Base-by-base conservation (phyloP, 331 rosid species). In the Cydonia oblonga region DNA sequence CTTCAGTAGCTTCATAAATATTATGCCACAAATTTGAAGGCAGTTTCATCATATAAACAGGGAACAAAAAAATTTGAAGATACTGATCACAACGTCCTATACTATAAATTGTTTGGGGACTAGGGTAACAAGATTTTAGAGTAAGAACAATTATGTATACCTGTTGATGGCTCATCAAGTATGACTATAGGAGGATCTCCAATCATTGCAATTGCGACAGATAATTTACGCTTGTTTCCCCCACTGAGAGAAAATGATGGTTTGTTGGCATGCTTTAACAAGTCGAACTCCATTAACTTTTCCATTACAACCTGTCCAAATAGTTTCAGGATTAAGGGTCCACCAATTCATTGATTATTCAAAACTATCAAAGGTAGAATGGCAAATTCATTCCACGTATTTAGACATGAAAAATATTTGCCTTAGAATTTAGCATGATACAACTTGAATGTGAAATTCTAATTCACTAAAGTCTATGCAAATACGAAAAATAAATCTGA, bases 111-210 rank as follows among this genome's bases (percentile, higher is more conserved):
- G 46, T 40, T 35, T 40, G 3, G 3, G 15, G 15, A 40, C 46
- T 40, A 40, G 46, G 46, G 14, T 40, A 40, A 40, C 46, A 11
- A 40, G 46, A 40, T 40, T 23, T 15, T 15, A 15, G 20, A 66
- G 15, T 7, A 7, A 9, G 29, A 28, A 74, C 22, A 29, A n/a
- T 56, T 19, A 44, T 3, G 30, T 46, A 46, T 82, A 93, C 98
- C 98, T 26, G 98, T 93, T 61, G 98, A 93, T 68, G 98, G 98
- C 67, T 93, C 97, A 84, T 90, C 97, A 75, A 93, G 97, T 83
- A 93, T 89, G 79, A 93, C 98, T 32, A 93, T 89, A 61, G 98
- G 92, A 81, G 98, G 98, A 81, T 93, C 97, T 70, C 96, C 98
- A 54, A 93, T 82, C 98, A 93, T 93, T 19, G 98, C 97, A 79